Conservation (phyloP, 176 grass and related monocot species). For the Carex scoparia region DNA sequence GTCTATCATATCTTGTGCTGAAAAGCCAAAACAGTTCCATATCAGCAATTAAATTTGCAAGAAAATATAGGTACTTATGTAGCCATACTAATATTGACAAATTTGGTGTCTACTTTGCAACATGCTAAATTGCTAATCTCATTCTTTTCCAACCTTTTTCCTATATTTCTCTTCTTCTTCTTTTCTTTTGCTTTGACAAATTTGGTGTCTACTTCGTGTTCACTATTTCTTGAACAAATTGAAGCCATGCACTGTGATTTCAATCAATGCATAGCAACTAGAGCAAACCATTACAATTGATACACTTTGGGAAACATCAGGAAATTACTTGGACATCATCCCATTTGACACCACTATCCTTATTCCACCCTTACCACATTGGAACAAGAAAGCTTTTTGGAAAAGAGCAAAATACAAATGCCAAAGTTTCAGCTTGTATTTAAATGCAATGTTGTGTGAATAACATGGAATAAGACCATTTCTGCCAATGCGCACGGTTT, state of each 20-base stretch:
- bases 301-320: not conserved
- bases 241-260: not conserved
- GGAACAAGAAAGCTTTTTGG: not conserved
- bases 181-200: not conserved
- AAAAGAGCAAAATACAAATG: not conserved
- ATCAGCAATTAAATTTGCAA: not conserved
- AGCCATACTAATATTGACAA: not conserved
- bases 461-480: not conserved
- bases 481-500: not conserved
- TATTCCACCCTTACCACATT: not conserved
- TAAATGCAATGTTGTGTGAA: not conserved
- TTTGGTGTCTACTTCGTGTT: not conserved
- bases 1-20: conserved; percentile 21
- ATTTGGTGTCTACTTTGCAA: not conserved
- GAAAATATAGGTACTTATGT: not conserved
- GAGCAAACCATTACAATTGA: not conserved
- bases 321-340: not conserved
- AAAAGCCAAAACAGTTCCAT: not conserved
- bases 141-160: not conserved
- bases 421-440: not conserved
- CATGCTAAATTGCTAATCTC: not conserved
- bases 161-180: not conserved
- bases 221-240: not conserved
- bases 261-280: not conserved
- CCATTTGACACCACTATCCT: not conserved